Evolutionary conservation across 2,329 filamentous ascomycete genomes (phyloP).

Genomic region (Daldinia eschscholtzii): DNA sequence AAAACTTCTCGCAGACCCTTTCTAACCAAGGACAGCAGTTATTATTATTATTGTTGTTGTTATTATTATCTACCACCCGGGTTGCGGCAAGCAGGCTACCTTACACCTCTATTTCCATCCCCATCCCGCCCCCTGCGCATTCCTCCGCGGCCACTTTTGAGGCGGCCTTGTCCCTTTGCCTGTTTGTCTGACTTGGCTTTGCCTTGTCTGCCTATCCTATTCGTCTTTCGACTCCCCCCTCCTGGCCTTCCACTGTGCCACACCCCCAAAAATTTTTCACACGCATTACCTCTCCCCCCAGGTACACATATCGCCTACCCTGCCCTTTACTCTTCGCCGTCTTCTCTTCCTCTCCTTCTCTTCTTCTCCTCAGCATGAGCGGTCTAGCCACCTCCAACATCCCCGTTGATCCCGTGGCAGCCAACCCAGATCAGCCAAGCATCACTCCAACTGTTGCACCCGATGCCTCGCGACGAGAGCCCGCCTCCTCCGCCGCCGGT

Average conservation of each 20-base stretch:
- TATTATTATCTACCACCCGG: conserved; percentile 40
- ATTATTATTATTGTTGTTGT: conserved; percentile 35
- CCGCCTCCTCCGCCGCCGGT: conserved; percentile 71
- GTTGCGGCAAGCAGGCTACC: conserved; percentile 43
- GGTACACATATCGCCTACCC: conserved; percentile 49
- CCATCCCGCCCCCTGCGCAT: conserved; percentile 46
- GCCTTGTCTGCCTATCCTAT: conserved; percentile 47
- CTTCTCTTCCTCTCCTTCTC: conserved; percentile 47
- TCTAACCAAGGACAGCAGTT: conserved; percentile 38
- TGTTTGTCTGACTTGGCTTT: conserved; percentile 38
- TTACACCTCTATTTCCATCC: conserved; percentile 44
- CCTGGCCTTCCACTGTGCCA: conserved; percentile 50
- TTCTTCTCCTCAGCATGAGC: conserved; percentile 55
- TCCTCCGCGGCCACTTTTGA: conserved; percentile 50
- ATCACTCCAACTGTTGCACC: conserved; percentile 54
- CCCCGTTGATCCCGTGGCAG: conserved; percentile 54
- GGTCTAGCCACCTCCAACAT: conserved; percentile 52
- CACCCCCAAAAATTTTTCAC: conserved; percentile 51
- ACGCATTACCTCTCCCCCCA: conserved; percentile 48
- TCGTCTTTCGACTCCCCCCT: conserved; percentile 48
- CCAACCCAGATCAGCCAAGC: conserved; percentile 51
- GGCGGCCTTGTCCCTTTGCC: conserved; percentile 46
- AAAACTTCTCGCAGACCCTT: conserved; percentile 29
- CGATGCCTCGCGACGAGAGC: conserved; percentile 74
- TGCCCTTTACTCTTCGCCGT: conserved; percentile 46